phyloP scores from a whole-genome alignment of 495 filamentous ascomycete genomes.

The Aspergillus haitiensis region DNA sequence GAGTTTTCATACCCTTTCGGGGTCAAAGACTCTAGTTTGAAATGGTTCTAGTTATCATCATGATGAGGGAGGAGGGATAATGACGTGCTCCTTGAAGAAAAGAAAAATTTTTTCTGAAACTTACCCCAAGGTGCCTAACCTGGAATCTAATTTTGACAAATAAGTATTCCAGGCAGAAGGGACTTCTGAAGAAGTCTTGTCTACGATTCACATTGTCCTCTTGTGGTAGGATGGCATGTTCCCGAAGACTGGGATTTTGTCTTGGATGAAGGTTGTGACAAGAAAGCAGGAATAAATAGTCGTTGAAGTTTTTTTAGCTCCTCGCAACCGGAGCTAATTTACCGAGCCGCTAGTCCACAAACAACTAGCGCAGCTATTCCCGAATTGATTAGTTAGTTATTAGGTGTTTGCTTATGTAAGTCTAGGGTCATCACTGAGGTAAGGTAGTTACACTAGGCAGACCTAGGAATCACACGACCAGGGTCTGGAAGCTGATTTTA shows the following conservation, averaged over 20 bases:
- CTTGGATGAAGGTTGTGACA: constrained; percentile 15
- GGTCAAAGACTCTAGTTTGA: constrained; percentile 99
- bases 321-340: constrained; percentile 24
- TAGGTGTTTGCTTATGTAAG: too few relatives aligned
- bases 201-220: constrained; percentile 5
- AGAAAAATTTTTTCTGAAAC: constrained; percentile 1
- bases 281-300: constrained; percentile 16
- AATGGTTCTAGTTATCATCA: constrained; percentile 80
- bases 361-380: neutral
- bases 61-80: constrained; percentile 25
- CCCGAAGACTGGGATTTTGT: neutral
- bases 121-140: constrained; percentile 17
- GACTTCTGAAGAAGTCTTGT: neutral
- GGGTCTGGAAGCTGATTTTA: too few relatives aligned
- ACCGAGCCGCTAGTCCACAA: constrained; percentile 16
- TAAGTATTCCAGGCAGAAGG: neutral
- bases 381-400: too few relatives aligned
- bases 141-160: neutral
- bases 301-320: constrained; percentile 29
- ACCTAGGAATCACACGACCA: neutral
- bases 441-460: too few relatives aligned
- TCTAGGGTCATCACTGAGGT: neutral
- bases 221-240: neutral
- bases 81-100: neutral
- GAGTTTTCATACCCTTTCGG: constrained; percentile 81